A percentile compares a stretch with the other conserved stretches of the same genome.
Evolutionary conservation across 495 filamentous ascomycete genomes (phyloP).

Genomic region (Aspergillus ellipticus): DNA sequence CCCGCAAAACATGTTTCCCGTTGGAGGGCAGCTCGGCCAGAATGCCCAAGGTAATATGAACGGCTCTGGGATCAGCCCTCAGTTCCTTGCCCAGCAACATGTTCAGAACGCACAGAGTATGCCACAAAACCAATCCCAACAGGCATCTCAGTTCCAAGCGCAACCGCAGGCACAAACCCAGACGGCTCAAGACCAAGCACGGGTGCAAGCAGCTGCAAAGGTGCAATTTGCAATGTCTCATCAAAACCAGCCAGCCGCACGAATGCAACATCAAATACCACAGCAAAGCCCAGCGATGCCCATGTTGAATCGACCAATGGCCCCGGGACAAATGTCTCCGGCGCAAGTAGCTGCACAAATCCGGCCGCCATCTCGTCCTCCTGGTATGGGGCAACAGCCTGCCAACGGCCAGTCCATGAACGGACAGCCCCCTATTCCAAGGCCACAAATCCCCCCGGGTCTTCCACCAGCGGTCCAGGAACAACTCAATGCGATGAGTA

Average conservation of each 20-base stretch:
- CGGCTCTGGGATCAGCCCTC: slow-evolving; percentile 36
- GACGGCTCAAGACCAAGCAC: slow-evolving; percentile 33
- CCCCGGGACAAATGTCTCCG: slow-evolving; percentile 44
- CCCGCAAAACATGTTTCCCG: slow-evolving; percentile 36
- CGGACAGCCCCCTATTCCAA: slow-evolving; percentile 31
- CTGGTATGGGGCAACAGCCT: slow-evolving; percentile 31
- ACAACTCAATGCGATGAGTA: slow-evolving; percentile 31
- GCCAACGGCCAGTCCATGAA: slow-evolving; percentile 23
- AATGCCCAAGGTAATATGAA: slow-evolving; percentile 39
- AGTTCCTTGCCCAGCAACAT: slow-evolving; percentile 40
- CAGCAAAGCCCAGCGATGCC: slow-evolving; percentile 56
- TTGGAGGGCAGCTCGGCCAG: slow-evolving; percentile 31
- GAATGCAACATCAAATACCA: slow-evolving; percentile 37
- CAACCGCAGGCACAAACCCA: slow-evolving; percentile 35
- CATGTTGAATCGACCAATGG: slow-evolving; percentile 57
- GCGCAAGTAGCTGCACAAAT: slow-evolving; percentile 34
- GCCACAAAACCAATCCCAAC: slow-evolving; percentile 41
- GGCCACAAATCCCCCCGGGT: slow-evolving; percentile 31
- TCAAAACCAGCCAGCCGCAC: slow-evolving; percentile 30
- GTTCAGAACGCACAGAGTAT: slow-evolving; percentile 33
- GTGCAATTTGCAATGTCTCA: slow-evolving; percentile 47
- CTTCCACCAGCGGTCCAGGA: slow-evolving; percentile 36
- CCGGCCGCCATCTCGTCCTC: slow-evolving; percentile 36
- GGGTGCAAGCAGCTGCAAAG: slow-evolving; percentile 44
- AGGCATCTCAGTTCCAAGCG: slow-evolving; percentile 31